Base-by-base conservation (phyloP, 257 asterid species). In the Gynochthodes officinalis region DNA sequence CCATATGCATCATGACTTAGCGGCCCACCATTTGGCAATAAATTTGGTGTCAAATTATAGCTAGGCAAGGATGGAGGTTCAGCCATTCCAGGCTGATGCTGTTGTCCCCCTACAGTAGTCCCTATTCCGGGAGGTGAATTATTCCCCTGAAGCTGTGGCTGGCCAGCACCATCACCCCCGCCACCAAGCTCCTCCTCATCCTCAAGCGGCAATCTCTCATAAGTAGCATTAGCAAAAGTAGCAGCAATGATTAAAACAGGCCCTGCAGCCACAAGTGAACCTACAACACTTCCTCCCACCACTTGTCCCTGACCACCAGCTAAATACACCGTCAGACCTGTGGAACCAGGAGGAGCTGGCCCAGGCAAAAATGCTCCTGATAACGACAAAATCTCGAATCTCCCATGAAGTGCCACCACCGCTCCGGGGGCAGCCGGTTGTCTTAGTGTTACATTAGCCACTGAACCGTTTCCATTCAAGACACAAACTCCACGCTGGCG, bases 271-370 rank as follows among this genome's bases (percentile, higher is more conserved):
- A 89, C 84, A 18, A 89, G 76, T 7, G 95, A 82, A 27, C 96
- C 96, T 12, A 87, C 88, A 40, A 89, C 90, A 68, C 84, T 76
- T 18, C 96, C 96, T 2, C 96, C 96, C 16, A 87, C 80, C 52
- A 89, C 92, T 77, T 89, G 92, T 6, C 96, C 96, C 71, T 85
- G 90, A 2, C 88, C 89, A 1, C 92, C 92, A 9, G 89, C 81
- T 25, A 89, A 71, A 52, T 89, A 89, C 0, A 89, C 86, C 5
- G 92, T 85, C 6, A 89, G 69, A n/a, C 96, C 92, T 6, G 90
- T 87, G 23, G 90, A 79, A 0, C 88, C 90, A 0, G 80, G 87
- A 0, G 88, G 88, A 1, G 88, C 83, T 2, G 89, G 89, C 0
- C 96, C 92, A 5, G 96, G 96, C 1, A 89, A 73, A 23, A 86